A percentile compares a stretch with the other conserved stretches of the same genome.
These are phyloP conservation scores for Dactylellina drechsleri DNA, from an alignment of 2,329 filamentous ascomycete species.

Conservation along the genomic window DNA sequence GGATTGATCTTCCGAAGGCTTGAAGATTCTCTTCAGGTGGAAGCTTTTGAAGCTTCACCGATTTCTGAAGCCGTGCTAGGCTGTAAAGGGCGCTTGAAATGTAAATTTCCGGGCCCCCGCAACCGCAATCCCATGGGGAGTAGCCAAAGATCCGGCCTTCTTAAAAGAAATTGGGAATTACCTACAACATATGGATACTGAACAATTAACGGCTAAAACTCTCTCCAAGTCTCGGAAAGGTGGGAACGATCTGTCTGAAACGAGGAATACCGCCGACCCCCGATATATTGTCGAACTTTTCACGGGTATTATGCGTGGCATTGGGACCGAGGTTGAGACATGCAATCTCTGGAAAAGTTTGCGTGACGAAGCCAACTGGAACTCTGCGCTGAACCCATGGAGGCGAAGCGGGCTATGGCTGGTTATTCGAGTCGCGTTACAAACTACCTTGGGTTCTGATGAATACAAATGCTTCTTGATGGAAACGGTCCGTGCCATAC, in stretches of 20 bases:
- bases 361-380: constrained; percentile 67
- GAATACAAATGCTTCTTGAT: constrained; percentile 59
- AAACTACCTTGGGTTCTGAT: constrained; percentile 59
- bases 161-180: constrained; percentile 18
- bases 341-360: constrained; percentile 65
- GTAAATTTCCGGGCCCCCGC: constrained; percentile 64
- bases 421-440: constrained; percentile 67
- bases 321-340: constrained; percentile 59
- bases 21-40: constrained; percentile 59
- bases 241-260: constrained; percentile 60
- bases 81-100: constrained; percentile 62
- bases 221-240: constrained; percentile 30
- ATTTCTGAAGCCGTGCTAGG: constrained; percentile 61
- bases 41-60: constrained; percentile 66
- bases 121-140: constrained; percentile 24
- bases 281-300: constrained; percentile 67
- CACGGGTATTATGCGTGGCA: constrained; percentile 62
- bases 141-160: constrained; percentile 4
- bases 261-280: constrained; percentile 66
- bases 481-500: constrained; percentile 60
- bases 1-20: constrained; percentile 62
- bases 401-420: constrained; percentile 67
- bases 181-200: constrained; percentile 31
- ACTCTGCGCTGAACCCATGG: constrained; percentile 61
- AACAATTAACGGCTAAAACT: constrained; percentile 16